phyloP scores from a whole-genome alignment of 371 early-diverging fungal species.

The Saksenaea oblongispora region DNA sequence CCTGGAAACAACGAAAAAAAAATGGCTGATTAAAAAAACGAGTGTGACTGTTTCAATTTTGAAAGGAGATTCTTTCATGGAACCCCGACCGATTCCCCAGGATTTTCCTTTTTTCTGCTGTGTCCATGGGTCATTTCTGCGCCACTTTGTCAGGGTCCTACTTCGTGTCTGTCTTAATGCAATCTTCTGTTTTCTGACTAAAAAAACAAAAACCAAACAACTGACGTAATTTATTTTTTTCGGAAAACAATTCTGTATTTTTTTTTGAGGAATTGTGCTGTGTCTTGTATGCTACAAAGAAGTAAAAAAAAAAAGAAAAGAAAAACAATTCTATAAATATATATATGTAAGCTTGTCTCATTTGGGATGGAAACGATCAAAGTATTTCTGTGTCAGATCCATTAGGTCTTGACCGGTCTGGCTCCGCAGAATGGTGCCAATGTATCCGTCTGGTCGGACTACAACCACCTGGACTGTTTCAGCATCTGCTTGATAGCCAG shows the following conservation, averaged over 20 bases:
- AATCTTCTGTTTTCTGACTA: too few relatives aligned
- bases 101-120: too few relatives aligned
- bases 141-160: too few relatives aligned
- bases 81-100: too few relatives aligned
- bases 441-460: constrained; percentile 42
- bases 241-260: too few relatives aligned
- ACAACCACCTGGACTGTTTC: constrained; percentile 24
- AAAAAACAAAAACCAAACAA: too few relatives aligned
- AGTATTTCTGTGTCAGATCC: neutral
- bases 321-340: neutral
- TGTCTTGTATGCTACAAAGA: neutral
- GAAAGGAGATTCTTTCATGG: too few relatives aligned
- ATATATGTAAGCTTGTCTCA: neutral
- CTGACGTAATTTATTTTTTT: too few relatives aligned
- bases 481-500: constrained; percentile 22
- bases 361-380: neutral
- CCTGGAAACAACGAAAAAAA: neutral
- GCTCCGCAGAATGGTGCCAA: constrained; percentile 32
- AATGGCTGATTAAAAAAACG: neutral
- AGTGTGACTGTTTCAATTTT: too few relatives aligned
- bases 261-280: too few relatives aligned
- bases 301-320: neutral
- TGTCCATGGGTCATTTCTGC: too few relatives aligned
- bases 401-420: neutral
- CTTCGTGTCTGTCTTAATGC: too few relatives aligned